phyloP scores from a whole-genome alignment of 768 basidiomycete genomes.

The Strobilomyces echinocephalus region DNA sequence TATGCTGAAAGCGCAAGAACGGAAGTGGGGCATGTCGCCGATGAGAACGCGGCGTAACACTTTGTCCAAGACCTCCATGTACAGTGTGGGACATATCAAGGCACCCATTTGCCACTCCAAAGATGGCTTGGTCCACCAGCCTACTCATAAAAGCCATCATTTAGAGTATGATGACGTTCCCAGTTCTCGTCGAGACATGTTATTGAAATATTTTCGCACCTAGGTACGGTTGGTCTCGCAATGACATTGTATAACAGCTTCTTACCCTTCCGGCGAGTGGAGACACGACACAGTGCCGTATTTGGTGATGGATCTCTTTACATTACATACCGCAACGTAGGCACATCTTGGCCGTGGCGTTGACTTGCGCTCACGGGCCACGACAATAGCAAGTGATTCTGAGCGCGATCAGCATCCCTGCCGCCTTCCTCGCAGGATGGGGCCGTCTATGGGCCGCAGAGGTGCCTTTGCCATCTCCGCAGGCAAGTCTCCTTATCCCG shows the following conservation, averaged over 20 bases:
- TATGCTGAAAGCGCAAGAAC: conserved; percentile 36
- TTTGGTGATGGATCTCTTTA: conserved; percentile 52
- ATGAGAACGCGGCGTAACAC: conserved; percentile 10
- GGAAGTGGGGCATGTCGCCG: conserved; percentile 7
- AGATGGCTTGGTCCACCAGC: no score
- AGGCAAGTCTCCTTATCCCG: no score
- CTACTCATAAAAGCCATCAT: conserved; percentile 49
- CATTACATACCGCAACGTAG: conserved; percentile 72
- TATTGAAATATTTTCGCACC: conserved; percentile 24
- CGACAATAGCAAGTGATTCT: conserved; percentile 59
- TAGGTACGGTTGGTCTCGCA: conserved; percentile 70
- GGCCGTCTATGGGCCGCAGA: no score
- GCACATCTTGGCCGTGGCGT: conserved; percentile 6
- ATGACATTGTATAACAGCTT: conserved; percentile 62
- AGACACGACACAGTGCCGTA: no score
- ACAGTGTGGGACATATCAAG: no score
- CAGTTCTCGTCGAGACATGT: neutral
- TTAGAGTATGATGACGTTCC: conserved; percentile 34
- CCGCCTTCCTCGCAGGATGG: conserved; percentile 70
- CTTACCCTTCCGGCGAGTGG: conserved; percentile 49
- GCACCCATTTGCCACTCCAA: no score
- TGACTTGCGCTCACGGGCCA: neutral
- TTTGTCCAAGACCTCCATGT: no score
- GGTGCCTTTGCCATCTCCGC: conserved; percentile 62
- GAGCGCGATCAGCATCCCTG: conserved; percentile 63